phyloP scores from a whole-genome alignment of 345 rosid species.

The Salix arbutifolia region DNA sequence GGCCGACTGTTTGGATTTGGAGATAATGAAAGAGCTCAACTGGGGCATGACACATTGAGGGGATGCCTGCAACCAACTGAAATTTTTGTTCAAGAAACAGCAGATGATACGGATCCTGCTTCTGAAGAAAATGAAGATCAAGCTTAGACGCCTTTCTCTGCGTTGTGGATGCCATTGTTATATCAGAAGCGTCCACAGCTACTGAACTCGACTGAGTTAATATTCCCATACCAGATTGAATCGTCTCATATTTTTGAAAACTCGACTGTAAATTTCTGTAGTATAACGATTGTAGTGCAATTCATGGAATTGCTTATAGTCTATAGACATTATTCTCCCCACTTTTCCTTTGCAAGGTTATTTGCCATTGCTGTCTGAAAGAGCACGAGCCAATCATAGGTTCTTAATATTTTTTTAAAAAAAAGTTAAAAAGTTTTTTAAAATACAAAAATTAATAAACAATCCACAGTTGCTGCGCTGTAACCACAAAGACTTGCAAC shows the following conservation, averaged over 20 bases:
- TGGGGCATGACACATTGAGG: slow-evolving; percentile 75
- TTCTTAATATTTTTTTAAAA: background rate
- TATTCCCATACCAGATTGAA: background rate
- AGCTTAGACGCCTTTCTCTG: background rate
- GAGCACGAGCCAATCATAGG: background rate
- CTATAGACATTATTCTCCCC: background rate
- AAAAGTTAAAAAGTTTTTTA: too few relatives aligned
- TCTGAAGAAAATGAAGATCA: slow-evolving; percentile 4
- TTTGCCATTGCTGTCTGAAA: background rate
- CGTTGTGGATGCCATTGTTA: background rate
- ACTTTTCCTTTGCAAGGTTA: background rate
- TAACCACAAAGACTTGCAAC: too few relatives aligned
- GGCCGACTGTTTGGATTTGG: slow-evolving; percentile 87
- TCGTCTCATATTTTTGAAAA: background rate
- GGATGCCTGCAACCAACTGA: slow-evolving; percentile 78
- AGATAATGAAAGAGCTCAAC: slow-evolving; percentile 88
- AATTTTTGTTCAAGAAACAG: slow-evolving; percentile 52
- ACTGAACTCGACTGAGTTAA: background rate
- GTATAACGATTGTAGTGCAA: background rate
- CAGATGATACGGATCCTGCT: slow-evolving; percentile 19
- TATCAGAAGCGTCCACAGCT: background rate
- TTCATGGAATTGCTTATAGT: background rate
- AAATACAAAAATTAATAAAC: too few relatives aligned
- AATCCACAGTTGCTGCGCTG: too few relatives aligned
- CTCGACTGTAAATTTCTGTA: background rate